Evolutionary conservation across 2,329 filamentous ascomycete species (phyloP), one percentile per base, ranked within the genome.

Genomic region (Apiospora arundinis): DNA sequence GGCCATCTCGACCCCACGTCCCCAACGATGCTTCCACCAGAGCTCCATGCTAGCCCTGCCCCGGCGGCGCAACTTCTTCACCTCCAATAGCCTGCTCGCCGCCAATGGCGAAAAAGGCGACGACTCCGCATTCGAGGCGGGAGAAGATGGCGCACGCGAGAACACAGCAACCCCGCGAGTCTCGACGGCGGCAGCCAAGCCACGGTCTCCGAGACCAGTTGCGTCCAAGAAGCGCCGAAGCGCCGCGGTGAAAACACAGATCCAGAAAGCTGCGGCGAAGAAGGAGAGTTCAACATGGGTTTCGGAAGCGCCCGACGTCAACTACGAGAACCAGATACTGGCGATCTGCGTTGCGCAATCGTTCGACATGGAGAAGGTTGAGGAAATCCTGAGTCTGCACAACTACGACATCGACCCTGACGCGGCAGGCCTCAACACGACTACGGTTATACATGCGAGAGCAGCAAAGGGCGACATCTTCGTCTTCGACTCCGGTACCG

Each of bases 401-500:
- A 89, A 88, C 67, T 92, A 91, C 77, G 81, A 83, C 52, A 86
- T 92, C 69, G 89, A 92, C 76, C 90, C 90, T 1, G 89, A 92
- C 75, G 83, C 82, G 67, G 90, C 87, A 16, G 88, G 85, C 18
- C 91, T 92, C 75, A 89, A 91, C 74, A 83, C 86, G 66, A 85
- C 85, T 74, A 89, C 91, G 77, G 89, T 92, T 7, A 87, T 92
- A 67, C 90, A 92, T 77, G 90, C 89, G 8, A 84, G 89, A 69
- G 86, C 86, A 11, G 85, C 87, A 72, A 88, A 90, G 71, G 95
- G 95, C 45, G 96, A 99, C 82, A 90, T 98, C 68, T 98, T 98
- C 79, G 92, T 99, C 71, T 99, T 99, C 75, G 95, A 95, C 11
- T 97, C 95, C 0, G 96, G 96, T 14, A 97, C 95, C 16, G 89